Percentiles rank a stretch among this genome's conserved stretches.
These are phyloP conservation scores for Prunus padus DNA, from an alignment of 306 rosid species.

Conservation along the genomic window DNA sequence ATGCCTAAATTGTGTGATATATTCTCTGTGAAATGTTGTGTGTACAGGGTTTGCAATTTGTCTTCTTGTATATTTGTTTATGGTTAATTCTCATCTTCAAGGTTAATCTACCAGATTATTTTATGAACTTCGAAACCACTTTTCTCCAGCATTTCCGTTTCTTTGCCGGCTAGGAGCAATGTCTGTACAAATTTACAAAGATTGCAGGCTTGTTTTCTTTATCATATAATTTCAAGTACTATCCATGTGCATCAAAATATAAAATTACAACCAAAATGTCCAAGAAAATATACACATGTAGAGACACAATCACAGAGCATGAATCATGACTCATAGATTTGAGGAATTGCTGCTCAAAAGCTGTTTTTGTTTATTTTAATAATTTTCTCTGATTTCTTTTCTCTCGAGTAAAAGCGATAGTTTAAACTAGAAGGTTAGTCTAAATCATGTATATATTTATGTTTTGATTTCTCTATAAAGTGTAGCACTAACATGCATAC, in stretches of 20 bases:
- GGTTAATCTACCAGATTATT: slow-evolving; percentile 23
- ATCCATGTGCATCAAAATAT: not conserved
- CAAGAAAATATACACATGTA: not conserved
- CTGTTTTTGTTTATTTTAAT: not conserved
- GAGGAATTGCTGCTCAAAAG: not conserved
- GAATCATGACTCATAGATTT: not conserved
- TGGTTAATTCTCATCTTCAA: slow-evolving; percentile 14
- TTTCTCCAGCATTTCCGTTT: slow-evolving; percentile 33
- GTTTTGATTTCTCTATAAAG: not conserved
- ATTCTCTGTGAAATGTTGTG: slow-evolving; percentile 14
- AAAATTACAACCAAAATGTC: not conserved
- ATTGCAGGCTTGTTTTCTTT: slow-evolving; percentile 12
- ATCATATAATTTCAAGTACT: not conserved
- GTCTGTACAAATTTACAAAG: slow-evolving; percentile 23
- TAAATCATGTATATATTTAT: not conserved
- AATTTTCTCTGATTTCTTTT: not conserved
- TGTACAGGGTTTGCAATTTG: slow-evolving; percentile 22
- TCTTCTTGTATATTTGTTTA: slow-evolving; percentile 23
- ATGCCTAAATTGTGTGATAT: not conserved
- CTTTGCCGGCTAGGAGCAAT: slow-evolving; percentile 26
- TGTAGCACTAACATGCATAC: not conserved
- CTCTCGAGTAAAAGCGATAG: too few relatives aligned
- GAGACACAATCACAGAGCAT: slow-evolving; percentile 1
- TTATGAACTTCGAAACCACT: slow-evolving; percentile 40
- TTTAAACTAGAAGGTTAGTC: too few relatives aligned